phyloP scores from a whole-genome alignment of 2,329 filamentous ascomycete species.

The Penicillium sp. region DNA sequence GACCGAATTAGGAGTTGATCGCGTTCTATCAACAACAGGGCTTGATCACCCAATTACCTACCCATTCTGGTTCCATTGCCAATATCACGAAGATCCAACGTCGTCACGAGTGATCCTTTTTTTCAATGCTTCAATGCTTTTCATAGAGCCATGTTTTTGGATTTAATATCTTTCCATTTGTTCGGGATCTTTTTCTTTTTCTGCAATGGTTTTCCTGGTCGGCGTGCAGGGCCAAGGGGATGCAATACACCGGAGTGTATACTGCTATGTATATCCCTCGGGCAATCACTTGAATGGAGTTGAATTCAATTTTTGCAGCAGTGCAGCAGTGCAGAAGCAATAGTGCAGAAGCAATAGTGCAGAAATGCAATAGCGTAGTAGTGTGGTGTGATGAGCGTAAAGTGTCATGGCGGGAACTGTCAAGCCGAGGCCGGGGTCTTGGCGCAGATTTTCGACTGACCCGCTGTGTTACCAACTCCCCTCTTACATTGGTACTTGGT shows the following conservation, averaged over 20 bases:
- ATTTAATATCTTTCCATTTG: not conserved
- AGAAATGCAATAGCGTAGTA: no score
- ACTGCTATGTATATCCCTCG: conserved; percentile 9
- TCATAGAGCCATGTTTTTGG: conserved; percentile 14
- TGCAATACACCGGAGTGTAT: conserved; percentile 13
- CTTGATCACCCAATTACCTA: conserved; percentile 15
- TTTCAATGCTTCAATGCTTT: conserved; percentile 1
- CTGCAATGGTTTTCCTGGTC: not conserved
- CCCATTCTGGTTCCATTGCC: conserved; percentile 3
- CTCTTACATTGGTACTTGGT: not conserved
- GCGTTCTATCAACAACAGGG: conserved; percentile 18
- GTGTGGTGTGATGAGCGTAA: not conserved
- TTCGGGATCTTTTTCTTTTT: not conserved
- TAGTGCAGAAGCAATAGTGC: no score
- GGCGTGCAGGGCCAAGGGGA: conserved; percentile 11
- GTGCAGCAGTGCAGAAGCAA: not conserved
- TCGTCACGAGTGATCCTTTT: conserved; percentile 6
- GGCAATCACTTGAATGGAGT: not conserved
- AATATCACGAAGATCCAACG: conserved; percentile 20
- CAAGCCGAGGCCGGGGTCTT: conserved; percentile 24
- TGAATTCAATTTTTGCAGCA: not conserved
- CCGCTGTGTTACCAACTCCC: not conserved
- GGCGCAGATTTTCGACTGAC: conserved; percentile 15
- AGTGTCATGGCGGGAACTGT: not conserved
- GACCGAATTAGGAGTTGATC: conserved; percentile 28